Evolutionary conservation across 1,284 basidiomycete species (phyloP), one percentile per base, ranked within the genome.

Genomic region (Cutaneotrichosporon sp.): DNA sequence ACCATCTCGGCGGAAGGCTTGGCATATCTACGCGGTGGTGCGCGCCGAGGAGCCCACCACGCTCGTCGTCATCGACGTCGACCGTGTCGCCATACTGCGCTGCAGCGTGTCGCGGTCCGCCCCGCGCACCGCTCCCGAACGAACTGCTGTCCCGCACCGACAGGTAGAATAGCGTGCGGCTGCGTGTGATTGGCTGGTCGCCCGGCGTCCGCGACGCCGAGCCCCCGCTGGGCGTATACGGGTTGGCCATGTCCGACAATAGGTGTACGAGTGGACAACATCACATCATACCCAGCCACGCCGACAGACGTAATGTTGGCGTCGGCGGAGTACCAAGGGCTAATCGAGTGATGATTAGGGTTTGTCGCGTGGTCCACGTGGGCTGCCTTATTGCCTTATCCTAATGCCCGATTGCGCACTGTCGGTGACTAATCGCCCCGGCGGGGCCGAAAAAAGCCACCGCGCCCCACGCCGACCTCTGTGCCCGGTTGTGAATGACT

Each of bases 121-220:
- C 51, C 26, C 26, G 26, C 26, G 26, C 26, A 3, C 20, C 36
- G 4, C 53, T 18, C 13, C 56, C 47, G 22, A 82, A 79, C 0
- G 81, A 75, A 26, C 80, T 81, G 4, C 90, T 91, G 76, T 97
- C 90, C 59, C 94, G 83, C 73, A 91, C 91, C 10, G 92, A 97
- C 54, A 97, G 85, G 75, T 96, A 99, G 68, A 97, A 84, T 47
- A 92, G 83, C 3, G 94, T 97, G 46, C 94, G 78, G 1, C 89
- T 93, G 62, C 94, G 86, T 17, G 87, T 92, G 20, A 74, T 65
- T 3, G 56, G 56, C 20, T 38, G 34, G 26, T 50, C 43, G 35
- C 26, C 18, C 10, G 41, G 9, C 5, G 26, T 18, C 21, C 18
- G 20, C 17, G 51, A 52, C 17, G 51, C 22, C 13, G 38, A 33